These are phyloP conservation scores for Soucietia sequanensis DNA, from an alignment of 805 yeast genomes.

Conservation along the genomic window DNA sequence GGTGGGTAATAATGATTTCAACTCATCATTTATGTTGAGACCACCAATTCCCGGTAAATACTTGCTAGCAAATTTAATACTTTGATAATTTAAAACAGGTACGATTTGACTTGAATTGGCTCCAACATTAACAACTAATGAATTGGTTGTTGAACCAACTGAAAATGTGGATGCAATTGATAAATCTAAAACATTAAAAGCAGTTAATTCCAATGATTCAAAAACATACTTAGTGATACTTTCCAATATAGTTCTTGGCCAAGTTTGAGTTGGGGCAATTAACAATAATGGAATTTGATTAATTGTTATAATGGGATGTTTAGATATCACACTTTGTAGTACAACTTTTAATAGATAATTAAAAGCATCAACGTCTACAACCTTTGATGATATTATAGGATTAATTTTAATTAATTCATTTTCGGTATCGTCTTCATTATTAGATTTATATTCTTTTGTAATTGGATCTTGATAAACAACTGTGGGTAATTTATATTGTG, in stretches of 20 bases:
- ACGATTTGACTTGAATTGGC: conserved; percentile 69
- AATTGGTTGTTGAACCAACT: conserved; percentile 59
- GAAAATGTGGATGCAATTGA: conserved; percentile 75
- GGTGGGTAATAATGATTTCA: conserved; percentile 59
- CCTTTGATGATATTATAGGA: conserved; percentile 66
- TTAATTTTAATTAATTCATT: conserved; percentile 39
- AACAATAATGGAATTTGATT: conserved; percentile 70
- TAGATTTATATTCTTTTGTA: conserved; percentile 37
- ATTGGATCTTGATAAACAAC: conserved; percentile 54
- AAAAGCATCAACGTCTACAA: conserved; percentile 69
- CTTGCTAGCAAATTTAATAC: conserved; percentile 52
- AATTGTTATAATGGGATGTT: conserved; percentile 48
- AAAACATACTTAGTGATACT: conserved; percentile 69
- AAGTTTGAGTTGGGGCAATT: conserved; percentile 56
- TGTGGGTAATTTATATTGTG: conserved; percentile 76
- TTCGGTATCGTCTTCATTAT: conserved; percentile 24
- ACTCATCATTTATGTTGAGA: conserved; percentile 51
- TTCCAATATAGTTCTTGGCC: conserved; percentile 72
- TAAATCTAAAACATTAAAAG: conserved; percentile 66
- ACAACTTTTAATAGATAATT: conserved; percentile 54
- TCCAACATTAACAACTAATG: conserved; percentile 82
- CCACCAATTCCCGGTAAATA: conserved; percentile 62
- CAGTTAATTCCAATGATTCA: conserved; percentile 70
- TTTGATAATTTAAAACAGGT: conserved; percentile 75
- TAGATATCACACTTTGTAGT: conserved; percentile 36